These are phyloP conservation scores for Euphorbia peplus DNA, from an alignment of 345 rosid species.

Conservation along the genomic window DNA sequence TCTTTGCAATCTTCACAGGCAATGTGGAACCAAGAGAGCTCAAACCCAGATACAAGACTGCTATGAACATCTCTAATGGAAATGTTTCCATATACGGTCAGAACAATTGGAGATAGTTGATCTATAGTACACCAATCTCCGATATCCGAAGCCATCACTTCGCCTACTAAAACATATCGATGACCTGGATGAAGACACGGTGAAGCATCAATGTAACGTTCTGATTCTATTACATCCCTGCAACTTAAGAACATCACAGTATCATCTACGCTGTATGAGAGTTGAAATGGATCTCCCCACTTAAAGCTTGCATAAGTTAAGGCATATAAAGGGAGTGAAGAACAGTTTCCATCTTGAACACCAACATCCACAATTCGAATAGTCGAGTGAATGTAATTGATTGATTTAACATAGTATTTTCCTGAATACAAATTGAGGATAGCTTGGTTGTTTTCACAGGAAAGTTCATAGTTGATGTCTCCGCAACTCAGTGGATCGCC, in stretches of 20 bases:
- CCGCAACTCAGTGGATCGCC: slow-evolving; percentile 13
- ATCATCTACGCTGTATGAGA: neutral
- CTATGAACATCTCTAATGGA: neutral
- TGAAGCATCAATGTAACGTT: neutral
- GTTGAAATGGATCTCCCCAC: neutral
- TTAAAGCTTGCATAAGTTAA: neutral
- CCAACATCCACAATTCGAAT: slow-evolving; percentile 11
- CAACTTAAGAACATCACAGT: neutral
- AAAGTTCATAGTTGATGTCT: neutral
- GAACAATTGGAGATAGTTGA: neutral
- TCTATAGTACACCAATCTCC: slow-evolving; percentile 1
- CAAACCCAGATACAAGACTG: neutral
- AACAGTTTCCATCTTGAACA: slow-evolving; percentile 9
- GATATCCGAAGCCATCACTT: neutral
- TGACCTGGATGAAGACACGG: neutral
- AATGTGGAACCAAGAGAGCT: neutral
- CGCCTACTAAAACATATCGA: slow-evolving; percentile 5
- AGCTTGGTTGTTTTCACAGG: slow-evolving; percentile 8
- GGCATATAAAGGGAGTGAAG: slow-evolving; percentile 2
- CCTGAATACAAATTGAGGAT: slow-evolving; percentile 6
- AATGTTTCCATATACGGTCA: neutral
- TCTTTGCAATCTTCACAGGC: neutral
- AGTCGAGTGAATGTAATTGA: slow-evolving; percentile 10
- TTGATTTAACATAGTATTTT: slow-evolving; percentile 9
- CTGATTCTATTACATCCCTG: neutral